Evolutionary conservation across 192 early-diverging fungal species (phyloP).

Genomic region (Helicostylum pulchrum): DNA sequence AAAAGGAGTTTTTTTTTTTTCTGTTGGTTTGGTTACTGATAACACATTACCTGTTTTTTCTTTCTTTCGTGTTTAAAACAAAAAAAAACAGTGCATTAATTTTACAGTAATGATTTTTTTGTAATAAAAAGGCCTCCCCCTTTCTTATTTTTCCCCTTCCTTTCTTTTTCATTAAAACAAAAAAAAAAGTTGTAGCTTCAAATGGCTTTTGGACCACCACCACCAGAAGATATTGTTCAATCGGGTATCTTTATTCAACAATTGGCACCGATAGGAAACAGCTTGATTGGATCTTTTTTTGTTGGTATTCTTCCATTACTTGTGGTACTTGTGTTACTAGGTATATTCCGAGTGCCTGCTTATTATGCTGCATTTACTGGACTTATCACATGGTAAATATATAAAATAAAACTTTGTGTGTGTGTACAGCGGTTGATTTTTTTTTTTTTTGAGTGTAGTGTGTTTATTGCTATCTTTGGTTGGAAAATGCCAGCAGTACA

Average conservation of each 20-base stretch:
- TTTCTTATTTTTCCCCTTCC: too few species aligned
- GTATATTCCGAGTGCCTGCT: constrained; percentile 26
- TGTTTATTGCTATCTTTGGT: constrained; percentile 37
- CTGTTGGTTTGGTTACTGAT: too few species aligned
- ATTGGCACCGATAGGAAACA: constrained; percentile 30
- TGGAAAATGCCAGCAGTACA: constrained; percentile 40
- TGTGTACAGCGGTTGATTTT: neutral
- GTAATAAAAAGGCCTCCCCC: too few species aligned
- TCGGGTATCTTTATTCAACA: constrained; percentile 25
- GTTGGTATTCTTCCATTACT: constrained; percentile 34
- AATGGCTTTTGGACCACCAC: neutral
- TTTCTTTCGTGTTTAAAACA: too few species aligned
- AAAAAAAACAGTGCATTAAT: too few species aligned
- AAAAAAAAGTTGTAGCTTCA: neutral
- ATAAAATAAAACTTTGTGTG: neutral
- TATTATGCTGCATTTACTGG: constrained; percentile 27
- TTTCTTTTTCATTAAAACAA: neutral
- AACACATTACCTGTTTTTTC: too few species aligned
- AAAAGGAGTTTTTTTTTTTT: too few species aligned
- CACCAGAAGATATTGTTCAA: neutral
- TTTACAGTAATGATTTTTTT: too few species aligned
- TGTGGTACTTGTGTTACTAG: constrained; percentile 30
- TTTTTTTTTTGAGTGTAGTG: constrained; percentile 17
- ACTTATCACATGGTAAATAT: constrained; percentile 28
- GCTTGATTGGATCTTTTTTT: constrained; percentile 37